Base-by-base conservation (phyloP, 108 stramenopile species). In the Skeletonema tropicum region DNA sequence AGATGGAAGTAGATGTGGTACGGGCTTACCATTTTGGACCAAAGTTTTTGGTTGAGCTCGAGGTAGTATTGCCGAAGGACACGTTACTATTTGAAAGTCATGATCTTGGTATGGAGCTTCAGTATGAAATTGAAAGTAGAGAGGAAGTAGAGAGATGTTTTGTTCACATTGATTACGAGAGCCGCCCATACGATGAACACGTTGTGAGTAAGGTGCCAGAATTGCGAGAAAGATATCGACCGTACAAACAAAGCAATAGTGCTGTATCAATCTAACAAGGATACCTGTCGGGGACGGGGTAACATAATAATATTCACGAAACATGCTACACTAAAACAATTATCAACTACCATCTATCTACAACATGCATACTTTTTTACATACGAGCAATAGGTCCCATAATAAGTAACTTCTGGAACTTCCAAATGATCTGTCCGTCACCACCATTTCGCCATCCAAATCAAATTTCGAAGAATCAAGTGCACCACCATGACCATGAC, bases 1-100 rank as follows among this genome's bases (percentile, higher is more conserved):
- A 87, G 57, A 86, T 97, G 84, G 68, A 78, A 30, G 92, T 96
- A 21, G 97, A 98, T 72, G 86, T 92, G 9, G 84, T 87, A 45
- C 83, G 96, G 5, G 96, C 96, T 42, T 98, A 98, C 70, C 96
- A 98, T 66, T 98, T 98, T 83, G 97, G 97, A 45, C 94, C 95
- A 36, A 94, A 94, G 69, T 98, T 94, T 64, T 73, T 96, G 68
- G 97, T 98, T 15, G 97, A 98, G 80, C 62, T 98, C 30, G 97
- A 98, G 71, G 91, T 97, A 19, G 96, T 98, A 38, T 75, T 98
- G 73, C 95, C 95, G 7, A 68, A 82, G 29, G 72, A 88, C 32
- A 98, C 94, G 26, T 71, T 86, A 23, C 64, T 98, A 26, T 82
- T 88, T 52, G 95, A 94, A 64, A 86, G 86, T 35, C 97, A 98